phyloP scores from a whole-genome alignment of 2,329 filamentous ascomycete genomes.

The Pseudocercospora pini-densiflorae region DNA sequence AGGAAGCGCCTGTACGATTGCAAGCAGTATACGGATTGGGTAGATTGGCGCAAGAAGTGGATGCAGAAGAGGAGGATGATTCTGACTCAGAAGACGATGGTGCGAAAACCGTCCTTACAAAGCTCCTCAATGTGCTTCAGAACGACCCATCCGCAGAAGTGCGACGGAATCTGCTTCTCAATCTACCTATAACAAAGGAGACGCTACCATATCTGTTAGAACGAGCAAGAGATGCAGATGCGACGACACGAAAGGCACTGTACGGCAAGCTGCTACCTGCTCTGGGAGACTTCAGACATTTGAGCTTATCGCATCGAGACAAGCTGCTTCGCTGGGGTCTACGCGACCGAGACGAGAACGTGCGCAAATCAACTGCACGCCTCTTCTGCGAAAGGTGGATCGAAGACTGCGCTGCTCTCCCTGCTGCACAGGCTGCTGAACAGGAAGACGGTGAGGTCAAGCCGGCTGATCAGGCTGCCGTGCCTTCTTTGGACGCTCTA shows the following conservation, averaged over 20 bases:
- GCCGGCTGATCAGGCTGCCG: slow-evolving; percentile 51
- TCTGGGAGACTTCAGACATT: slow-evolving; percentile 89
- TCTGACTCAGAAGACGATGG: slow-evolving; percentile 69
- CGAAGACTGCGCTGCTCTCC: slow-evolving; percentile 81
- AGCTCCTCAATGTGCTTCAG: slow-evolving; percentile 84
- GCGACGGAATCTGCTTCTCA: slow-evolving; percentile 82
- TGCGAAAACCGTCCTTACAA: slow-evolving; percentile 74
- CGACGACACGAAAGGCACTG: slow-evolving; percentile 79
- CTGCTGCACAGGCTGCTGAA: slow-evolving; percentile 62
- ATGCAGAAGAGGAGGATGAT: slow-evolving; percentile 68
- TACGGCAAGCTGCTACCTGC: slow-evolving; percentile 87
- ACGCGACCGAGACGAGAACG: slow-evolving; percentile 90
- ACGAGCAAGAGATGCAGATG: slow-evolving; percentile 85
- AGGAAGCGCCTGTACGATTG: slow-evolving; percentile 87
- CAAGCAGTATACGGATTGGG: slow-evolving; percentile 93
- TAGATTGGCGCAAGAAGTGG: slow-evolving; percentile 74
- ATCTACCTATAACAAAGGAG: slow-evolving; percentile 81
- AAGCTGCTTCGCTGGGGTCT: slow-evolving; percentile 95
- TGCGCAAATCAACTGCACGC: slow-evolving; percentile 86
- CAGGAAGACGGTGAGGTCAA: slow-evolving; percentile 58
- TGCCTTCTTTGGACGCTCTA: slow-evolving; percentile 78
- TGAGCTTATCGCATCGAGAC: slow-evolving; percentile 92
- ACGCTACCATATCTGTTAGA: slow-evolving; percentile 89
- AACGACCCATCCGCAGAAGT: slow-evolving; percentile 96
- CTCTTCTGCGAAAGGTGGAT: slow-evolving; percentile 98